Conservation (phyloP, 1,284 basidiomycete species). For the Meira miltonrushii region DNA sequence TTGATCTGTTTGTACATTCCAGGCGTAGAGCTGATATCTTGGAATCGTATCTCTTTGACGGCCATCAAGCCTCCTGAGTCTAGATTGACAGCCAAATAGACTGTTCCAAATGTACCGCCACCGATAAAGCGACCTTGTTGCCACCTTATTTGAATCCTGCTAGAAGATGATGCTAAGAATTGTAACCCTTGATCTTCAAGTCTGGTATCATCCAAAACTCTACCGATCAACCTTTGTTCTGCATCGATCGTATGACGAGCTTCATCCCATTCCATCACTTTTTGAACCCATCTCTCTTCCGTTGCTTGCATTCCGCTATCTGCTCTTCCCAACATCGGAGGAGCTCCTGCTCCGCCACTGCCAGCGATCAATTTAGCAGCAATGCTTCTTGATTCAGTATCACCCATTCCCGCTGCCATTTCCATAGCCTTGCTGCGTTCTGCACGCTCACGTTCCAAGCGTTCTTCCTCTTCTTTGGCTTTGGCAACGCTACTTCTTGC, state of each 20-base stretch:
- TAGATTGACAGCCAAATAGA: conserved; percentile 96
- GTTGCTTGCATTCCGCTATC: conserved; percentile 37
- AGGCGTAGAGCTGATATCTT: conserved; percentile 70
- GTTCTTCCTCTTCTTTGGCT: conserved; percentile 44
- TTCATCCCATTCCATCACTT: conserved; percentile 41
- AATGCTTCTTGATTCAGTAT: conserved; percentile 51
- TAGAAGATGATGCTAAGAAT: conserved; percentile 61
- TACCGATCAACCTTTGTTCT: conserved; percentile 45
- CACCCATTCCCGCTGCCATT: conserved; percentile 58
- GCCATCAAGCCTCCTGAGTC: conserved; percentile 97
- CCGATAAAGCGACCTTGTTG: conserved; percentile 98
- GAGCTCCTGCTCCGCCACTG: conserved; percentile 19
- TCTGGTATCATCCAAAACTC: conserved; percentile 49
- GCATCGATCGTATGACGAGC: conserved; percentile 35
- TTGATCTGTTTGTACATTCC: conserved; percentile 75
- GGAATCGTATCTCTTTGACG: conserved; percentile 98
- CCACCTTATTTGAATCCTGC: conserved; percentile 95
- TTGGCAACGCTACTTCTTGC: conserved; percentile 47
- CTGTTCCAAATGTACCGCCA: conserved; percentile 73
- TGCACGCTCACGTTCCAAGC: conserved; percentile 37
- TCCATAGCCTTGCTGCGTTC: conserved; percentile 21
- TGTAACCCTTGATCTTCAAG: conserved; percentile 48
- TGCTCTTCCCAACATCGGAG: conserved; percentile 18
- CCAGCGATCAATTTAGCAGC: conserved; percentile 59
- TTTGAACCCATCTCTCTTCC: conserved; percentile 39